Conservation (phyloP, 352 stramenopile genomes). For the Pythium grandisporangium region DNA sequence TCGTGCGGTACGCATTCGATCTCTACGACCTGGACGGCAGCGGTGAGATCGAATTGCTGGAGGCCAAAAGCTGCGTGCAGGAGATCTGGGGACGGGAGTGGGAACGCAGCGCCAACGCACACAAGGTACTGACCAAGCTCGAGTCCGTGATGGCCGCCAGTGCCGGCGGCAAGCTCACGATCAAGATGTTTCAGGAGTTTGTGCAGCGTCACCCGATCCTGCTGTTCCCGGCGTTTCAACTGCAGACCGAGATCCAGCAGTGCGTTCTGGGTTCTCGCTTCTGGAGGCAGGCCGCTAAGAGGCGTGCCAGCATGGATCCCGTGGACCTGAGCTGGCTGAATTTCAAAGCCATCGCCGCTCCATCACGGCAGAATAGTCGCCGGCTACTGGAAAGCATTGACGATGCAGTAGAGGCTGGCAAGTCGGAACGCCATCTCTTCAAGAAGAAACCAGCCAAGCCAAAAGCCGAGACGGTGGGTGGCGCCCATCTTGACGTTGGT, state of each 20-base stretch:
- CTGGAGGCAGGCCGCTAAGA: conserved; percentile 38
- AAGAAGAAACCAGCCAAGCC: not conserved
- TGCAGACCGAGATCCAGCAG: conserved; percentile 55
- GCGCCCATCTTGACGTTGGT: no score
- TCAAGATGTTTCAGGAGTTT: conserved; percentile 46
- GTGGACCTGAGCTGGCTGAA: conserved; percentile 26
- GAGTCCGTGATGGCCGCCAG: conserved; percentile 29
- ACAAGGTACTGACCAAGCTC: conserved; percentile 52
- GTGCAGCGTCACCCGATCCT: conserved; percentile 46
- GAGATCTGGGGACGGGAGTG: conserved; percentile 54
- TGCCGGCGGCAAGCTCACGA: conserved; percentile 20
- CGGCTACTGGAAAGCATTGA: conserved; percentile 9
- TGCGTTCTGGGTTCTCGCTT: conserved; percentile 49
- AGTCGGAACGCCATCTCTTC: conserved; percentile 2
- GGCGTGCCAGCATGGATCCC: conserved; percentile 22
- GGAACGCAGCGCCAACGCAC: conserved; percentile 34
- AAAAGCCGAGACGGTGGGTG: no score
- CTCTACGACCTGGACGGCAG: conserved; percentile 65
- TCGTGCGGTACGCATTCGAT: conserved; percentile 65
- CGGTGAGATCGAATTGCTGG: conserved; percentile 50
- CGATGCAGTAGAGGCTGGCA: conserved; percentile 2
- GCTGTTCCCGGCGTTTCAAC: conserved; percentile 55
- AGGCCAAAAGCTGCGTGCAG: conserved; percentile 33
- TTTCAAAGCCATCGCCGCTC: conserved; percentile 16
- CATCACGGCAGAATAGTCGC: conserved; percentile 15